These are phyloP conservation scores for Candida mesenterica DNA, from an alignment of 1,139 yeast genomes.

Conservation along the genomic window DNA sequence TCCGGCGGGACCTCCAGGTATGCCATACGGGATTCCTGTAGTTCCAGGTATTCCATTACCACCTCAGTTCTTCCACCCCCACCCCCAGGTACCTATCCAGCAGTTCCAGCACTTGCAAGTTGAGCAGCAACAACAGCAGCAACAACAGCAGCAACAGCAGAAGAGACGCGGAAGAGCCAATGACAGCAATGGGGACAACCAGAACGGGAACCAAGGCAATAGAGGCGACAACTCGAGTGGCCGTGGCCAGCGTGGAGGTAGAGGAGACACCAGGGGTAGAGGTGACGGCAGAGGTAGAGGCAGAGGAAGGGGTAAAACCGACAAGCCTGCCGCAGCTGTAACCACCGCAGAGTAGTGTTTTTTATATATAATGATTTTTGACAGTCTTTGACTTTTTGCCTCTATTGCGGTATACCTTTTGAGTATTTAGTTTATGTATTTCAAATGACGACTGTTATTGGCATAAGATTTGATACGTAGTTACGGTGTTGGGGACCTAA, in stretches of 20 bases:
- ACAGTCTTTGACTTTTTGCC: too few species aligned
- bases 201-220: too few species aligned
- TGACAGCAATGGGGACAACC: not conserved
- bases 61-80: slow-evolving; percentile 31
- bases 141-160: too few species aligned
- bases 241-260: slow-evolving; percentile 3
- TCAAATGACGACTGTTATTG: too few species aligned
- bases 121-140: slow-evolving; percentile 1
- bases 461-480: too few species aligned
- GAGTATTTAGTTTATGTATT: too few species aligned
- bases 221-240: too few species aligned
- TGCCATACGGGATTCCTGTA: slow-evolving; percentile 19
- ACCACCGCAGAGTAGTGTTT: too few species aligned
- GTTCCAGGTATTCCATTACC: slow-evolving; percentile 34
- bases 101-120: slow-evolving; percentile 2
- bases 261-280: slow-evolving; percentile 17
- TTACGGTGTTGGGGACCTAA: too few species aligned
- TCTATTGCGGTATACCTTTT: too few species aligned
- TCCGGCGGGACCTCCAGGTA: slow-evolving; percentile 19
- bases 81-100: not conserved
- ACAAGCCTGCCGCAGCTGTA: too few species aligned
- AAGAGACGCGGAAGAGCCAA: not conserved
- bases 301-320: slow-evolving; percentile 18
- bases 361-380: too few species aligned
- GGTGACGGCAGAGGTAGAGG: slow-evolving; percentile 32